Conservation (phyloP, 164 flowering plant species). For the Santalum album region DNA sequence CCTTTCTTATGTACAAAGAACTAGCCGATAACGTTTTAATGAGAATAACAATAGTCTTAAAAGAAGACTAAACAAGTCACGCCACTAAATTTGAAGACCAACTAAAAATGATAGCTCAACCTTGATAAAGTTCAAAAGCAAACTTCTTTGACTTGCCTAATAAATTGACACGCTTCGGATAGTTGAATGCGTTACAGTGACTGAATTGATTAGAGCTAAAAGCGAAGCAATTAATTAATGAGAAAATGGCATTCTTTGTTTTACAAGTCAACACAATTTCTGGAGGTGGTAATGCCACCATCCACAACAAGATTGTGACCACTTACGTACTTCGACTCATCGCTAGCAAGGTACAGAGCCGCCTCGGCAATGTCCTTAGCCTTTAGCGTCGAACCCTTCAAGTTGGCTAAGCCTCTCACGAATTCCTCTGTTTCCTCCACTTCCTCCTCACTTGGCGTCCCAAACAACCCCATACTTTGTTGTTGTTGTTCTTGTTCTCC, state of each 20-base stretch:
- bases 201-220: too few relatives aligned
- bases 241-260: not conserved
- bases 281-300: conserved; percentile 65
- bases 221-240: too few relatives aligned
- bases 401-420: conserved; percentile 49
- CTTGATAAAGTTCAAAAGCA: too few relatives aligned
- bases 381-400: conserved; percentile 42
- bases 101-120: too few relatives aligned
- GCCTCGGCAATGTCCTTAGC: conserved; percentile 69
- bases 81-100: too few relatives aligned
- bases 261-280: conserved; percentile 53
- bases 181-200: too few relatives aligned
- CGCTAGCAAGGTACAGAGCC: conserved; percentile 68
- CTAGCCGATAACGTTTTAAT: too few relatives aligned
- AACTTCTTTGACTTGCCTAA: too few relatives aligned
- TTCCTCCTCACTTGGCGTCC: conserved; percentile 31
- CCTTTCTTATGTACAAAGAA: too few relatives aligned
- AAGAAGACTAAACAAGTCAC: too few relatives aligned
- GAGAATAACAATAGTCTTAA: too few relatives aligned
- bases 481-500: conserved; percentile 27
- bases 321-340: conserved; percentile 70
- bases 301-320: conserved; percentile 82
- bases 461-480: conserved; percentile 5
- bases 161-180: too few relatives aligned
- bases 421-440: conserved; percentile 73